Conservation (phyloP, 352 stramenopile species). For the Globisporangium apiculatum region DNA sequence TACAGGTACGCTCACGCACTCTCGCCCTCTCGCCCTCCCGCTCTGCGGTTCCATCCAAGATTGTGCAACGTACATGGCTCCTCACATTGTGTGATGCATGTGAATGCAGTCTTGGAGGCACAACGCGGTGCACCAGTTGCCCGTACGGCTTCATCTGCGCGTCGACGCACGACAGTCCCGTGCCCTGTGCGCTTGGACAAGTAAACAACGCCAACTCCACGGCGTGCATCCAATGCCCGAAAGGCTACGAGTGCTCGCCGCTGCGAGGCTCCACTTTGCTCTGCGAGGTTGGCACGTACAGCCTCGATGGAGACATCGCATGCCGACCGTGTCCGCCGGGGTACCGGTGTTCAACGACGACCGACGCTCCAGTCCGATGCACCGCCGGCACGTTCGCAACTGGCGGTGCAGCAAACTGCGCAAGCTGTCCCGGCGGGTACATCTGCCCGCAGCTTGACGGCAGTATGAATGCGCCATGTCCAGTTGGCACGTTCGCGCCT, state of each 20-base stretch:
- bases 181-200: constrained; percentile 2
- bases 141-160: constrained; percentile 55
- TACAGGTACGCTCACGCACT: constrained; percentile 30
- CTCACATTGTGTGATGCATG: too few relatives aligned
- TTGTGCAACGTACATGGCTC: too few relatives aligned
- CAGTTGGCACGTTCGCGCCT: constrained; percentile 30
- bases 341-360: constrained; percentile 39
- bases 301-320: constrained; percentile 3
- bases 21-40: constrained; percentile 20
- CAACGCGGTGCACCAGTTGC: constrained; percentile 39
- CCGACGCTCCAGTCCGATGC: constrained; percentile 3
- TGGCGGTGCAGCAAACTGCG: constrained; percentile 28
- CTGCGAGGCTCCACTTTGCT: constrained; percentile 1
- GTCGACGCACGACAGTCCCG: constrained; percentile 21
- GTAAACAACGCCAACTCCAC: constrained; percentile 31
- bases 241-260: constrained; percentile 13
- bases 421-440: constrained; percentile 27
- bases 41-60: background rate
- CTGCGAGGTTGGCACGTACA: constrained; percentile 6
- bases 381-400: constrained; percentile 49
- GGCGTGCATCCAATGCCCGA: constrained; percentile 15
- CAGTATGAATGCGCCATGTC: constrained; percentile 36
- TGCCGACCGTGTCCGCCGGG: constrained; percentile 6
- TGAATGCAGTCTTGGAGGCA: constrained; percentile 27
- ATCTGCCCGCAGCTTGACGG: constrained; percentile 48